These are phyloP conservation scores for Luffa aegyptiaca DNA, from an alignment of 306 rosid species.

Conservation along the genomic window DNA sequence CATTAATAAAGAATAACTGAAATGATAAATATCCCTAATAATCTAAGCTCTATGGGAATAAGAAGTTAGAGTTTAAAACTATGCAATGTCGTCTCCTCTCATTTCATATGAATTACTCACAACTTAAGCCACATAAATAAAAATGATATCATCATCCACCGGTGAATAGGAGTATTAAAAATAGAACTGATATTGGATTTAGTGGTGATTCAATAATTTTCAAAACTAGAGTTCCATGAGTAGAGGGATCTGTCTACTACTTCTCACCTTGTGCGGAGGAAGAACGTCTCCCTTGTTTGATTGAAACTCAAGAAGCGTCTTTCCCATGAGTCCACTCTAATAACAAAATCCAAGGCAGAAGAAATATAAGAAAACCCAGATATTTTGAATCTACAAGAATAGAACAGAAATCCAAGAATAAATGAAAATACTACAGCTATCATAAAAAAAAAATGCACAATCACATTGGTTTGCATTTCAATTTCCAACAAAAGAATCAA, in stretches of 20 bases:
- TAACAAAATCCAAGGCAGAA: constrained; percentile 19
- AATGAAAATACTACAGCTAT: neutral
- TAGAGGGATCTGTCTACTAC: constrained; percentile 1
- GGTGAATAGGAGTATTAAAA: neutral
- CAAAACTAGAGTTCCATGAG: neutral
- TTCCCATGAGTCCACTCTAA: constrained; percentile 94
- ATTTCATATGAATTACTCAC: neutral
- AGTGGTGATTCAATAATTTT: neutral
- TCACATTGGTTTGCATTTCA: neutral
- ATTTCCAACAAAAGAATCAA: neutral
- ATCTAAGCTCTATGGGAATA: neutral
- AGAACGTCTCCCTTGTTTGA: constrained; percentile 88
- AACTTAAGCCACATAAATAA: neutral
- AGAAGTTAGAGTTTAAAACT: neutral
- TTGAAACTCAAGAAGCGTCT: constrained; percentile 77
- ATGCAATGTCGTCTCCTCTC: neutral
- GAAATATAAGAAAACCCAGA: constrained; percentile 12
- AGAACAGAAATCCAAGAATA: neutral
- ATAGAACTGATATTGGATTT: neutral
- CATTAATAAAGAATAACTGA: neutral
- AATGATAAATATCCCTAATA: neutral
- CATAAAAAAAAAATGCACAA: neutral
- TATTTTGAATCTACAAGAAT: neutral
- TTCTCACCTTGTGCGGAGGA: constrained; percentile 91
- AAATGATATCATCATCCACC: neutral